A percentile compares a stretch with the other conserved stretches of the same genome.
Conservation (phyloP, 2,329 filamentous ascomycete species). For the Neopestalotiopsis rosae region DNA sequence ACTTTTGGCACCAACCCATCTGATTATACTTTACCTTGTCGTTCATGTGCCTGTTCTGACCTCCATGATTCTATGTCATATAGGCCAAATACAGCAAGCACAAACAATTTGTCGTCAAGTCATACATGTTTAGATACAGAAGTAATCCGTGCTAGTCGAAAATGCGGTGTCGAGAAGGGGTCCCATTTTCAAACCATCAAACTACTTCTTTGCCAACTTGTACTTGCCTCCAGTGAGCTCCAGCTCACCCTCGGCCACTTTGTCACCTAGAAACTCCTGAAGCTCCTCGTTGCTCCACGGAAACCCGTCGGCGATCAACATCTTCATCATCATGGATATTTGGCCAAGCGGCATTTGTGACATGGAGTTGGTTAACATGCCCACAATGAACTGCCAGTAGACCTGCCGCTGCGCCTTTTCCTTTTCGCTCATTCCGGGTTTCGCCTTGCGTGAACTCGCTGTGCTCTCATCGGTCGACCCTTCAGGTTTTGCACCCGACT, state of each 20-base stretch:
- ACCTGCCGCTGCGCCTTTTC: slow-evolving; percentile 65
- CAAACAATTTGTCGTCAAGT: too few relatives aligned
- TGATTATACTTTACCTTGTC: too few relatives aligned
- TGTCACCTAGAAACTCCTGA: slow-evolving; percentile 76
- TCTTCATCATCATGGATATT: slow-evolving; percentile 94
- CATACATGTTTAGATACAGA: too few relatives aligned
- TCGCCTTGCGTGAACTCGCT: slow-evolving; percentile 54
- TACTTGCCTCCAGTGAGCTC: slow-evolving; percentile 76
- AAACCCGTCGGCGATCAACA: slow-evolving; percentile 87
- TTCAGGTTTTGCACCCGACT: slow-evolving; percentile 20
- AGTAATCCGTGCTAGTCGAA: too few relatives aligned
- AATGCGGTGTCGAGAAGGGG: too few relatives aligned
- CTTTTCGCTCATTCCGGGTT: slow-evolving; percentile 63
- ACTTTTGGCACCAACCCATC: too few relatives aligned
- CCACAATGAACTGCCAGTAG: slow-evolving; percentile 91
- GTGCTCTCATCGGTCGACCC: slow-evolving; percentile 28
- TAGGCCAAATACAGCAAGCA: too few relatives aligned
- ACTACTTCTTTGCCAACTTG: slow-evolving; percentile 63
- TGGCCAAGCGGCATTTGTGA: slow-evolving; percentile 78
- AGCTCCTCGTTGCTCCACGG: slow-evolving; percentile 90
- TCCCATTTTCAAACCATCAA: too few relatives aligned
- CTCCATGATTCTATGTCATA: too few relatives aligned
- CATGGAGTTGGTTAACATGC: slow-evolving; percentile 93
- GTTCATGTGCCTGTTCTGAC: too few relatives aligned
- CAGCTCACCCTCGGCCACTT: slow-evolving; percentile 75